Conservation (phyloP, 805 yeast species). For the Clavispora santaluciae region DNA sequence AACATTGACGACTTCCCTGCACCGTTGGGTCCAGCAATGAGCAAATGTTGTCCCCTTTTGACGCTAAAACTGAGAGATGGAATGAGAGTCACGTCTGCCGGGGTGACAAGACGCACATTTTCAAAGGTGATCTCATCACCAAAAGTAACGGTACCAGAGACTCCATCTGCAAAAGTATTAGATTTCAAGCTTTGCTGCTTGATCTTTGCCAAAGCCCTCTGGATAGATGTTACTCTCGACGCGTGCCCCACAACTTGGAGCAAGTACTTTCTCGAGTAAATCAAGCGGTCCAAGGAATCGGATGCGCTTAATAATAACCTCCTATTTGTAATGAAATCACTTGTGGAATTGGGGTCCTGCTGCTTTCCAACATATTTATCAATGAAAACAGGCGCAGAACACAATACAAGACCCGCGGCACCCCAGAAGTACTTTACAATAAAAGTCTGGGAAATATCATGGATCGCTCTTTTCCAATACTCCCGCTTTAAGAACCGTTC, state of each 20-base stretch:
- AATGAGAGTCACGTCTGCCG: constrained; percentile 71
- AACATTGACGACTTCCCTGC: constrained; percentile 93
- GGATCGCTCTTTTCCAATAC: constrained; percentile 68
- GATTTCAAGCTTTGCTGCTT: constrained; percentile 18
- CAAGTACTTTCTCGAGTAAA: constrained; percentile 77
- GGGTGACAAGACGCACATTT: constrained; percentile 78
- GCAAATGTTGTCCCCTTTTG: constrained; percentile 75
- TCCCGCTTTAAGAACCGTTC: constrained; percentile 74
- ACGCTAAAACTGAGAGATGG: constrained; percentile 64
- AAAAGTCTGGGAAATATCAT: constrained; percentile 82
- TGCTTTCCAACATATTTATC: constrained; percentile 45
- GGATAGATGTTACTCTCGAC: constrained; percentile 64
- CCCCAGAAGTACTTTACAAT: constrained; percentile 94
- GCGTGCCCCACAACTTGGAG: constrained; percentile 84
- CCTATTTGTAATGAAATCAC: constrained; percentile 86
- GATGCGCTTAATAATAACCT: constrained; percentile 79
- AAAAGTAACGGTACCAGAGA: constrained; percentile 21
- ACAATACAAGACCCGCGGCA: constrained; percentile 83
- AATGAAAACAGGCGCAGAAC: constrained; percentile 84
- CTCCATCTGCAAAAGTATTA: constrained; percentile 7
- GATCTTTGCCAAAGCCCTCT: constrained; percentile 55
- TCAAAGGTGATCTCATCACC: constrained; percentile 64
- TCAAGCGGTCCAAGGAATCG: constrained; percentile 81
- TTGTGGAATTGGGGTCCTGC: constrained; percentile 50
- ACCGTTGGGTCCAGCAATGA: constrained; percentile 94